These are phyloP conservation scores for Polysphondylium violaceum DNA, from an alignment of 78 protist genomes.

Conservation along the genomic window DNA sequence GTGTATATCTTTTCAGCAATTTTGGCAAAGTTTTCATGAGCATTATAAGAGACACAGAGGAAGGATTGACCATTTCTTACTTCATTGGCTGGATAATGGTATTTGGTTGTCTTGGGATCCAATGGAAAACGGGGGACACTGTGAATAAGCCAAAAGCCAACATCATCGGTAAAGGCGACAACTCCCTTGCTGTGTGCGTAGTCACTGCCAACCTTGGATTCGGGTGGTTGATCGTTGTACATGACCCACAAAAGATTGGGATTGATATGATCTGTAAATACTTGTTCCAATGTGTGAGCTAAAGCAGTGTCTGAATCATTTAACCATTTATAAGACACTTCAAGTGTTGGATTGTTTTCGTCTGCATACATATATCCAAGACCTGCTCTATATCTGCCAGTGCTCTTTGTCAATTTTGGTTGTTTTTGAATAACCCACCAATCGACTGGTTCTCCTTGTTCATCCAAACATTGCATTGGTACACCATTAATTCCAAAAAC, in stretches of 20 bases:
- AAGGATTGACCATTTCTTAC: constrained; percentile 79
- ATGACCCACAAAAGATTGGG: constrained; percentile 12
- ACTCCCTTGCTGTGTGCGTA: constrained; percentile 86
- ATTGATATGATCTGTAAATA: neutral
- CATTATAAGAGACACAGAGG: constrained; percentile 52
- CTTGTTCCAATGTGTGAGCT: constrained; percentile 34
- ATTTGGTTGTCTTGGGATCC: neutral
- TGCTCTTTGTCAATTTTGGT: neutral
- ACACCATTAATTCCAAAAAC: too few species aligned
- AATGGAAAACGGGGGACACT: constrained; percentile 73
- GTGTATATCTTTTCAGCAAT: constrained; percentile 43
- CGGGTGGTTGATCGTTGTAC: constrained; percentile 77
- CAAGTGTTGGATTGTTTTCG: constrained; percentile 4
- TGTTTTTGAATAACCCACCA: constrained; percentile 80
- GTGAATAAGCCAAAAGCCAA: constrained; percentile 87
- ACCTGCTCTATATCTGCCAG: constrained; percentile 1
- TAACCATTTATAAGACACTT: neutral
- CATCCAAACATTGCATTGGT: constrained; percentile 55
- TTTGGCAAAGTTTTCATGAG: neutral
- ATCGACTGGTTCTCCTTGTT: constrained; percentile 55
- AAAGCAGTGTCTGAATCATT: constrained; percentile 47
- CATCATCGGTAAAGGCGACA: constrained; percentile 22
- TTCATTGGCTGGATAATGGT: constrained; percentile 71
- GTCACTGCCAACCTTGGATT: neutral
- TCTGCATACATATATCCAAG: constrained; percentile 48